Conservation (phyloP, 192 early-diverging fungal genomes). For the Allomyces arbusculus region DNA sequence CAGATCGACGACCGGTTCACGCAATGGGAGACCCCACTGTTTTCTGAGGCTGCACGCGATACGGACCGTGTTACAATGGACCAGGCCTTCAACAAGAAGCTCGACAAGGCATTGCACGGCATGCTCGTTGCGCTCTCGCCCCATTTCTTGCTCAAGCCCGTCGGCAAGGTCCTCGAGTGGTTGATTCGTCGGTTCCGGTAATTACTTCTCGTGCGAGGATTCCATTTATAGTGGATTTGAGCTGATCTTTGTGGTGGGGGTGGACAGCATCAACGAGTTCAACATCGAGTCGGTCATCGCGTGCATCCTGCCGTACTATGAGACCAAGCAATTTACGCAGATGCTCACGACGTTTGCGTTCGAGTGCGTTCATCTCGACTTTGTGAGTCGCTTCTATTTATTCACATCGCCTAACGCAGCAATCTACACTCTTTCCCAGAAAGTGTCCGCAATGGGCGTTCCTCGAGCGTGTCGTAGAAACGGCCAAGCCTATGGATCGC, state of each 20-base stretch:
- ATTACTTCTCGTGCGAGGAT: not conserved
- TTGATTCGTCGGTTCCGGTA: slow-evolving; percentile 52
- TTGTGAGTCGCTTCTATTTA: slow-evolving; percentile 1
- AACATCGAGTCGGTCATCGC: slow-evolving; percentile 59
- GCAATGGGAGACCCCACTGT: slow-evolving; percentile 49
- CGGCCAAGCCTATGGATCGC: not conserved
- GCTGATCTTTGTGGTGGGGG: not conserved
- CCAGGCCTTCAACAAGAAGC: slow-evolving; percentile 51
- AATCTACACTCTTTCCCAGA: not conserved
- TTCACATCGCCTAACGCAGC: too few species aligned
- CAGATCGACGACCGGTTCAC: slow-evolving; percentile 40
- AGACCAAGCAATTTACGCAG: slow-evolving; percentile 66
- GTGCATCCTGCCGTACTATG: slow-evolving; percentile 80
- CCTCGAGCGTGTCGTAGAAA: not conserved
- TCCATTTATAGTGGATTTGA: too few species aligned
- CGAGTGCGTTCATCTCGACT: slow-evolving; percentile 15
- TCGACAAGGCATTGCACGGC: slow-evolving; percentile 50
- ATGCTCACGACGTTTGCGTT: slow-evolving; percentile 58
- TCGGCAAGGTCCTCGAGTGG: slow-evolving; percentile 83
- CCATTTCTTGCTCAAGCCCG: slow-evolving; percentile 61
- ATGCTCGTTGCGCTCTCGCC: slow-evolving; percentile 67
- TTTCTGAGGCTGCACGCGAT: slow-evolving; percentile 57
- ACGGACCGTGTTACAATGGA: slow-evolving; percentile 61
- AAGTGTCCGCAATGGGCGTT: not conserved
- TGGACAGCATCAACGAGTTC: slow-evolving; percentile 50